Percentiles rank a stretch among this genome's conserved stretches.
Conservation (phyloP, 345 rosid species). For the Boechera stricta region DNA sequence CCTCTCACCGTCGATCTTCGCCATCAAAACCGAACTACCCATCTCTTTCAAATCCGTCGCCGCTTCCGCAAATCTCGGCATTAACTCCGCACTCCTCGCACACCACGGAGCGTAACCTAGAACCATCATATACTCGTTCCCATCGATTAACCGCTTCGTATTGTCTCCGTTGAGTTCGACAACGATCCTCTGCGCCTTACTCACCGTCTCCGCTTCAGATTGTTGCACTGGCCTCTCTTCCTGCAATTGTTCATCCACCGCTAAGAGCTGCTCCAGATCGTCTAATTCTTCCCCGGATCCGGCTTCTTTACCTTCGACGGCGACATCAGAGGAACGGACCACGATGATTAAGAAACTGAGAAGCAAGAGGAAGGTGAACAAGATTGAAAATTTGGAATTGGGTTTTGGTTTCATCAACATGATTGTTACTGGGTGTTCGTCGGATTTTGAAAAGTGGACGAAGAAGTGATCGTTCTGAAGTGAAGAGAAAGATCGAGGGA, state of each 20-base stretch:
- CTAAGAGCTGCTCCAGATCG: constrained; percentile 66
- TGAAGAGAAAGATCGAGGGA: constrained; percentile 20
- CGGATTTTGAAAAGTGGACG: constrained; percentile 26
- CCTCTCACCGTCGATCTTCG: constrained; percentile 88
- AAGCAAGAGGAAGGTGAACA: constrained; percentile 47
- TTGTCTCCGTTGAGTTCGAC: constrained; percentile 73
- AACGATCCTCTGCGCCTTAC: constrained; percentile 83
- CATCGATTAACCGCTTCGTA: constrained; percentile 53
- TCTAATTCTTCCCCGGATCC: constrained; percentile 41
- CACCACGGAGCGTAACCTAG: constrained; percentile 95
- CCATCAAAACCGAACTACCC: constrained; percentile 66
- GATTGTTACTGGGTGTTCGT: not conserved
- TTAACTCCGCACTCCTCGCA: constrained; percentile 91
- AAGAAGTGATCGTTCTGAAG: constrained; percentile 8
- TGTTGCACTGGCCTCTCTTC: constrained; percentile 47
- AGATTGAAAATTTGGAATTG: constrained; percentile 54
- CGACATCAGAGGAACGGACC: constrained; percentile 47
- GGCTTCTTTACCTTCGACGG: constrained; percentile 29
- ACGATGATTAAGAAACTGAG: constrained; percentile 42
- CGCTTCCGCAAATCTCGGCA: constrained; percentile 94
- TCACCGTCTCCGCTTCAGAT: constrained; percentile 74
- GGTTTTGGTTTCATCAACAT: constrained; percentile 46
- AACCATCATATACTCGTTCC: constrained; percentile 67
- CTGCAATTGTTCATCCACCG: constrained; percentile 65
- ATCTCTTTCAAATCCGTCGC: constrained; percentile 70